phyloP scores from a whole-genome alignment of 371 early-diverging fungal genomes.

The Rhizomucor pusillus region DNA sequence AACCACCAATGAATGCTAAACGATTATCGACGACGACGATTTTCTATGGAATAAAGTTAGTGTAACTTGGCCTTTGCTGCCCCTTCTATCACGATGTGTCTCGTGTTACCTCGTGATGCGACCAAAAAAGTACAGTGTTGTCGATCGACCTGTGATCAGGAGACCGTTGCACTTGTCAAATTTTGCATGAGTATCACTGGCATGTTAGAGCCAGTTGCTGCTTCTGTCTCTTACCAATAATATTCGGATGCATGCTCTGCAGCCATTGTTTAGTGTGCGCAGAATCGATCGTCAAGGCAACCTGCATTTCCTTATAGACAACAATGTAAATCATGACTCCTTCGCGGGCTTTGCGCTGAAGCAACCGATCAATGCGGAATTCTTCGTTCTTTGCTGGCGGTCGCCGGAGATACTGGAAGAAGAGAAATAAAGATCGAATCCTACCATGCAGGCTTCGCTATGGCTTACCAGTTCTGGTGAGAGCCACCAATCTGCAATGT shows the following conservation, averaged over 20 bases:
- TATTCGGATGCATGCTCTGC: constrained; percentile 72
- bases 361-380: constrained; percentile 78
- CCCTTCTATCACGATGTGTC: too few relatives aligned
- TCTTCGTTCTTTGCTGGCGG: constrained; percentile 72
- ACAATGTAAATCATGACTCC: constrained; percentile 88
- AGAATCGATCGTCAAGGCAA: constrained; percentile 80
- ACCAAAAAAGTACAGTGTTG: constrained; percentile 74
- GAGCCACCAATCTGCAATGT: constrained; percentile 62
- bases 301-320: constrained; percentile 81
- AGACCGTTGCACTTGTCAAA: constrained; percentile 61
- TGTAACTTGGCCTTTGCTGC: not conserved
- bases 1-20: constrained; percentile 88
- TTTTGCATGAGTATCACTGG: constrained; percentile 5
- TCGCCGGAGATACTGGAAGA: constrained; percentile 68
- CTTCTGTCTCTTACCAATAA: constrained; percentile 43
- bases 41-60: constrained; percentile 53
- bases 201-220: not conserved
- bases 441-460: too few relatives aligned
- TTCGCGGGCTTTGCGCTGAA: constrained; percentile 81
- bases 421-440: not conserved
- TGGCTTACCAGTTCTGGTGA: constrained; percentile 40
- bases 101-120: constrained; percentile 55
- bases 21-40: constrained; percentile 80
- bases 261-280: constrained; percentile 78
- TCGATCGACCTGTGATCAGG: constrained; percentile 61